phyloP scores from a whole-genome alignment of 345 rosid genomes.

The Psidium guajava region DNA sequence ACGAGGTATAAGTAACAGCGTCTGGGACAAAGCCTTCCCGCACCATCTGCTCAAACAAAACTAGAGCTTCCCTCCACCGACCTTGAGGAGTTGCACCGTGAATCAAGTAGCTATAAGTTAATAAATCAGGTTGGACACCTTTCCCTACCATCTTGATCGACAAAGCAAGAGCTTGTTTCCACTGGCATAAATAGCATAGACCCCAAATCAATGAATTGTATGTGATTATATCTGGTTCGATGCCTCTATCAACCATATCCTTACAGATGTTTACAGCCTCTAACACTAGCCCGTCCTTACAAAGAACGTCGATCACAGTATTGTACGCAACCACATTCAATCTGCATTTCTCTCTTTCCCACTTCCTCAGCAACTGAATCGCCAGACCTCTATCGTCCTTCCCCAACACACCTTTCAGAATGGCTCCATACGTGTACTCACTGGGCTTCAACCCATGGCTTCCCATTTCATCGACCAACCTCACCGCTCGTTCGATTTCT shows the following conservation, averaged over 20 bases:
- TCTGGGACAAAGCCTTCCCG: background rate
- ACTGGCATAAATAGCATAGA: background rate
- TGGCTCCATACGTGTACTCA: background rate
- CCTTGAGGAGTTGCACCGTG: background rate
- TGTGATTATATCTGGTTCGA: background rate
- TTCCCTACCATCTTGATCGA: background rate
- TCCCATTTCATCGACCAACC: background rate
- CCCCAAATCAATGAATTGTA: constrained; percentile 5
- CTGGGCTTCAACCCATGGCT: background rate
- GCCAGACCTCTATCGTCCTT: background rate
- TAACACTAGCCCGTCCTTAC: background rate
- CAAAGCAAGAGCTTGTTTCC: background rate
- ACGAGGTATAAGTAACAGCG: background rate
- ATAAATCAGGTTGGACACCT: background rate
- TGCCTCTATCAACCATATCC: background rate
- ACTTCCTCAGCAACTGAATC: background rate
- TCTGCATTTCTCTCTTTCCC: background rate
- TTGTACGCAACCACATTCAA: background rate
- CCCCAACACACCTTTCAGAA: background rate
- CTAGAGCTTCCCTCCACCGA: background rate
- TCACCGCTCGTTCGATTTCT: background rate
- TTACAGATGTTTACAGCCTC: background rate
- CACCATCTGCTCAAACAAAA: background rate
- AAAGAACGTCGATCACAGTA: constrained; percentile 1
- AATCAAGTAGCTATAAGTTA: background rate